Evolutionary conservation across 148 eudicot species (phyloP).

Genomic region (Dianthus caryophyllus): DNA sequence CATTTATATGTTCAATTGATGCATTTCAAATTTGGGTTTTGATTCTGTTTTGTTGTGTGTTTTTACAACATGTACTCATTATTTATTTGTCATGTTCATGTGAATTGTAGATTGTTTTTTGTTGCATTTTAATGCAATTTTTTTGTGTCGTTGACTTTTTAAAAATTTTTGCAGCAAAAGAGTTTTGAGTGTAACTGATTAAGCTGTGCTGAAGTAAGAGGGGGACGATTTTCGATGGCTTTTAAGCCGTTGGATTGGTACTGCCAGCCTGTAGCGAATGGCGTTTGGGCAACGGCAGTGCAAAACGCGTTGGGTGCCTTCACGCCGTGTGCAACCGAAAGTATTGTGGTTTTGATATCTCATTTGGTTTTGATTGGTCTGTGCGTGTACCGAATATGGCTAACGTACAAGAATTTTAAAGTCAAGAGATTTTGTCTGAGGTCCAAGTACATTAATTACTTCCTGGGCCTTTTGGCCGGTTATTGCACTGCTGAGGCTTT

Average conservation of each 20-base stretch:
- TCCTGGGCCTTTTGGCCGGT: constrained; percentile 62
- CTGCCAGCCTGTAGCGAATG: constrained; percentile 76
- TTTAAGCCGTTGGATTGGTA: constrained; percentile 79
- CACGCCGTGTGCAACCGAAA: constrained; percentile 83
- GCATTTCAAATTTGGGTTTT: neutral
- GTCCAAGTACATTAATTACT: constrained; percentile 68
- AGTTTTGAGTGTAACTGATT: neutral
- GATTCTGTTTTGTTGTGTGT: too few relatives aligned
- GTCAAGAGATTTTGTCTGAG: constrained; percentile 57
- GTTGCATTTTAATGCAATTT: neutral
- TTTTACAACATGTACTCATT: too few relatives aligned
- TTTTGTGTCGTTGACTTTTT: neutral
- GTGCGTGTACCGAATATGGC: constrained; percentile 78
- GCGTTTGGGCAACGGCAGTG: constrained; percentile 78
- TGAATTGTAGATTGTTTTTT: neutral
- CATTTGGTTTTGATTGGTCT: constrained; percentile 59
- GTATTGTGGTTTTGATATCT: constrained; percentile 58
- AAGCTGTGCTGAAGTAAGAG: constrained; percentile 1
- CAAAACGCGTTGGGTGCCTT: constrained; percentile 81
- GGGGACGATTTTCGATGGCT: constrained; percentile 42
- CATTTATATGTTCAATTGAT: neutral
- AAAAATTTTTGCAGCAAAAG: neutral
- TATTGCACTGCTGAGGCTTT: constrained; percentile 79
- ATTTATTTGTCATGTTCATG: neutral
- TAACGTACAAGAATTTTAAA: constrained; percentile 46